Evolutionary conservation across 179 eudicot genomes (phyloP).

Genomic region (Heliamphora pulchella): DNA sequence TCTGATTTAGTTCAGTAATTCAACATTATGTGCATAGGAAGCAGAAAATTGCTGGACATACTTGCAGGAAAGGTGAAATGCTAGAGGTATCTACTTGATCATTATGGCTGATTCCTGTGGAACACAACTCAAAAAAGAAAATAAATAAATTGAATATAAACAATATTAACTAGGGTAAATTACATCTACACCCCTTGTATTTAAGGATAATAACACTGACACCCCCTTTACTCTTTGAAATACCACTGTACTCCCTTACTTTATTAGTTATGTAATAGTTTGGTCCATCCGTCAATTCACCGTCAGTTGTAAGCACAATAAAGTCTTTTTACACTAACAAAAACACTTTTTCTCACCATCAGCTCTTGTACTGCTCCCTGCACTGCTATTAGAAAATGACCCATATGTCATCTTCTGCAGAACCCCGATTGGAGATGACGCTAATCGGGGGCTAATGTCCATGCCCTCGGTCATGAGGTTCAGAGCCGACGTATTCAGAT

Average conservation of each 20-base stretch:
- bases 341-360: conserved; percentile 11
- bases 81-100: conserved; percentile 56
- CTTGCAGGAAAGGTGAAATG: conserved; percentile 62
- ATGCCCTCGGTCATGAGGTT: conserved; percentile 42
- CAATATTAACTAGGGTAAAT: background rate
- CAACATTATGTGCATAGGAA: conserved; percentile 5
- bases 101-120: conserved; percentile 63
- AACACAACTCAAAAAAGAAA: background rate
- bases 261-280: too few species aligned
- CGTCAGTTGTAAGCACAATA: too few species aligned
- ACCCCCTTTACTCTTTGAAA: too few species aligned
- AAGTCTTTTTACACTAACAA: too few species aligned
- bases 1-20: background rate
- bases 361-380: conserved; percentile 69
- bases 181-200: too few species aligned
- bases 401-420: conserved; percentile 44
- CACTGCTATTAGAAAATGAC: conserved; percentile 42
- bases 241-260: too few species aligned
- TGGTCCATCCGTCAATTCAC: too few species aligned
- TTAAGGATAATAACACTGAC: too few species aligned
- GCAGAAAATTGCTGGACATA: conserved; percentile 24
- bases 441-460: conserved; percentile 37
- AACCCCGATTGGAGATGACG: conserved; percentile 64
- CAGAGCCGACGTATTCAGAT: conserved; percentile 30
- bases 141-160: background rate